Evolutionary conservation across 768 basidiomycete genomes (phyloP).

Genomic region (Pleurotus djamor): DNA sequence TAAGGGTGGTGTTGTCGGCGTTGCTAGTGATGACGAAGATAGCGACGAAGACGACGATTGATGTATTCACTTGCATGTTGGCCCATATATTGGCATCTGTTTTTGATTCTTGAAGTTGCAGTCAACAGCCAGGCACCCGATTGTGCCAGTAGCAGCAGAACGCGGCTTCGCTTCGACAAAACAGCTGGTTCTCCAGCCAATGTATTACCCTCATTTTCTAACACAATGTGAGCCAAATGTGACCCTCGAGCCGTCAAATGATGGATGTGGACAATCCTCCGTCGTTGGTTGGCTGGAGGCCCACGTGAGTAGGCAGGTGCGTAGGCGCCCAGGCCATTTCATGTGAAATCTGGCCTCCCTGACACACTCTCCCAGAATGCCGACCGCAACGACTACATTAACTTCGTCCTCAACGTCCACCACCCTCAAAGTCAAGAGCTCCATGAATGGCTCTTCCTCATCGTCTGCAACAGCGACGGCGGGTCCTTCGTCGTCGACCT

Average conservation of each 20-base stretch:
- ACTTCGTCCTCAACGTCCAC: conserved; percentile 22
- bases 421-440: conserved; percentile 30
- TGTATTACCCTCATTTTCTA: too few species aligned
- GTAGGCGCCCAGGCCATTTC: background rate
- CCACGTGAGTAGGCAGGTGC: background rate
- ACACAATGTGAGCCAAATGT: too few species aligned
- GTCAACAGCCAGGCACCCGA: too few species aligned
- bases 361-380: conserved; percentile 30
- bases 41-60: conserved; percentile 45
- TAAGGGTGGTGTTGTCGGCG: conserved; percentile 59
- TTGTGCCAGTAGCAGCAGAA: too few species aligned
- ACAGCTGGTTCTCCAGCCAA: too few species aligned
- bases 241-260: too few species aligned
- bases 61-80: background rate
- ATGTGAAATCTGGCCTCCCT: conserved; percentile 2
- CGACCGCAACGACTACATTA: conserved; percentile 47
- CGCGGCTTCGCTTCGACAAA: too few species aligned
- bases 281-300: too few species aligned
- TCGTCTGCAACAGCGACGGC: conserved; percentile 14
- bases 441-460: conserved; percentile 9
- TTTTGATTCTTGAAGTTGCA: too few species aligned
- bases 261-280: too few species aligned
- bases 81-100: too few species aligned
- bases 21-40: conserved; percentile 70
- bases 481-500: conserved; percentile 25